These are phyloP conservation scores for Exophiala lecanii-corni DNA, from an alignment of 2,329 filamentous ascomycete species.

Conservation along the genomic window DNA sequence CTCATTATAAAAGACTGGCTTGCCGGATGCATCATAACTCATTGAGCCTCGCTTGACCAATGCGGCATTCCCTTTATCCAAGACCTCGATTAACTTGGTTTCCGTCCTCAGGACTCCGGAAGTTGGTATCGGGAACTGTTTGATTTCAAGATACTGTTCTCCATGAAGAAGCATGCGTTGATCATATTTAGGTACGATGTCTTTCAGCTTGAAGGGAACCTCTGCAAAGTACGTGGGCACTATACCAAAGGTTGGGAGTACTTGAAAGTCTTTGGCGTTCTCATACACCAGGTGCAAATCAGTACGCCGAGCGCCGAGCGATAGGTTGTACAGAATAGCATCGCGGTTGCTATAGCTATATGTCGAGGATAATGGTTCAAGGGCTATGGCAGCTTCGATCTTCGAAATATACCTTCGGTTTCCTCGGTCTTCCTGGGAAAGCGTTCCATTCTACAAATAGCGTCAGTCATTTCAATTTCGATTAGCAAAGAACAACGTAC, in stretches of 20 bases:
- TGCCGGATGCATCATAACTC: constrained; percentile 76
- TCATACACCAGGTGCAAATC: constrained; percentile 87
- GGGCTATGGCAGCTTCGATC: constrained; percentile 70
- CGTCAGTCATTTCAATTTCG: background rate
- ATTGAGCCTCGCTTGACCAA: constrained; percentile 73
- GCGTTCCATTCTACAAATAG: background rate
- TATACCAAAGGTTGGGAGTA: constrained; percentile 80
- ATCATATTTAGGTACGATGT: constrained; percentile 89
- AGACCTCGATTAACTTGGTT: constrained; percentile 72
- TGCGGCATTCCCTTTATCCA: constrained; percentile 90
- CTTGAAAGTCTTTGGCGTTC: constrained; percentile 84
- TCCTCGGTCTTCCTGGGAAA: constrained; percentile 3
- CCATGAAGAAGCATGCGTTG: constrained; percentile 98
- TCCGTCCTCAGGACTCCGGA: constrained; percentile 40
- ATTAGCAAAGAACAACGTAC: constrained; percentile 3
- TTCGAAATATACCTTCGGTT: constrained; percentile 58
- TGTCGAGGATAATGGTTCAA: constrained; percentile 65
- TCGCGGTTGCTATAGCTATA: constrained; percentile 83
- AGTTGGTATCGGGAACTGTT: constrained; percentile 84
- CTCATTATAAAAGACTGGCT: constrained; percentile 96
- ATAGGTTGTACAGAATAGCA: constrained; percentile 90
- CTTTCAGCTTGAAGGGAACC: constrained; percentile 70
- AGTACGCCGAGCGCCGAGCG: constrained; percentile 82
- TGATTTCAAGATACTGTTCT: constrained; percentile 94
- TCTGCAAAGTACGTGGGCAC: constrained; percentile 83